phyloP scores from a whole-genome alignment of 129 eudicot species.

The Flaveria trinervia region DNA sequence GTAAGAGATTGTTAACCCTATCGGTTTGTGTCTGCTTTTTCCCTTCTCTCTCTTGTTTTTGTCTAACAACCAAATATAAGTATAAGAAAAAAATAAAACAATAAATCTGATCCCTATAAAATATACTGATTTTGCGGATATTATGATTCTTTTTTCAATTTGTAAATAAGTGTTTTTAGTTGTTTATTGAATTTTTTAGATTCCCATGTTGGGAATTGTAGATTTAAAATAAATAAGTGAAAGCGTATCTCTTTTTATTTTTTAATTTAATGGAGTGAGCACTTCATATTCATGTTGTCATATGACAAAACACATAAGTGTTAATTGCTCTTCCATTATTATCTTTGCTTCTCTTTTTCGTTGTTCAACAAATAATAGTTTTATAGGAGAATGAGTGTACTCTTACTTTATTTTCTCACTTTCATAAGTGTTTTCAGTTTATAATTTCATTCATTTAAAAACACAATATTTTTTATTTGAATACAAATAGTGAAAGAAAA shows the following conservation, averaged over 20 bases:
- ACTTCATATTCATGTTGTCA: conserved; percentile 7
- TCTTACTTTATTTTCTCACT: neutral
- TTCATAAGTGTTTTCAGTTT: too few relatives aligned
- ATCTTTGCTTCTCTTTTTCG: neutral
- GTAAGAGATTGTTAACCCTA: neutral
- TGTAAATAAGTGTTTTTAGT: neutral
- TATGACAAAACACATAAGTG: conserved; percentile 11
- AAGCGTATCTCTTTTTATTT: conserved; percentile 17
- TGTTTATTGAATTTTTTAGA: neutral
- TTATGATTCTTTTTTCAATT: too few relatives aligned
- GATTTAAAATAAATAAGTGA: conserved; percentile 22
- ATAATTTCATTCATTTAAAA: too few relatives aligned
- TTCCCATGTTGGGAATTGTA: conserved; percentile 17
- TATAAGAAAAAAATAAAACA: neutral
- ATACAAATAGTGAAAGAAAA: too few relatives aligned
- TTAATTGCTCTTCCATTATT: conserved; percentile 5
- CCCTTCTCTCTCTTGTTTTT: neutral
- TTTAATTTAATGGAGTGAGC: conserved; percentile 15
- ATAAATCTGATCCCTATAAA: neutral
- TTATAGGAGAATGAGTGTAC: neutral
- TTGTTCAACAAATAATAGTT: neutral
- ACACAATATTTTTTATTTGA: too few relatives aligned
- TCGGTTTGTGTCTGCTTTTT: neutral
- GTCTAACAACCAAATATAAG: neutral
- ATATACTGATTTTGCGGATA: too few relatives aligned